These are phyloP conservation scores for Aethionema arabicum DNA, from an alignment of 345 rosid genomes.

Conservation along the genomic window DNA sequence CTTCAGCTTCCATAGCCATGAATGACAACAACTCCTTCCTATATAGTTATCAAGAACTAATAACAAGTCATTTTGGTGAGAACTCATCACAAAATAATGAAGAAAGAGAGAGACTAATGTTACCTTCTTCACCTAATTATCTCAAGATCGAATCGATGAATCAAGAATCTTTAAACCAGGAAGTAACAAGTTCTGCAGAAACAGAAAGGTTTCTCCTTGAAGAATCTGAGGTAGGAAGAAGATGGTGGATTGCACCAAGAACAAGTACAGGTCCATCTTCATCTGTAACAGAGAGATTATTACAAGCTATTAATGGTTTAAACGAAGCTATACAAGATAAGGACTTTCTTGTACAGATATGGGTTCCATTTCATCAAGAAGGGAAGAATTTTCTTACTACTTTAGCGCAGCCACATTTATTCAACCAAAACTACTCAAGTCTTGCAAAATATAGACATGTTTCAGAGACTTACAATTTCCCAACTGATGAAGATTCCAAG, in stretches of 20 bases:
- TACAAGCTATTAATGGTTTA: conserved; percentile 51
- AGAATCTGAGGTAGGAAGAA: conserved; percentile 49
- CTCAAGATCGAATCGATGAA: conserved; percentile 30
- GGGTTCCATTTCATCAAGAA: conserved; percentile 75
- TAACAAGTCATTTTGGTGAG: conserved; percentile 27
- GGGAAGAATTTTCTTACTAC: conserved; percentile 76
- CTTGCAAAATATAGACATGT: conserved; percentile 67
- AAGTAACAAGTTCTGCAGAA: conserved; percentile 34
- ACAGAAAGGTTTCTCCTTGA: conserved; percentile 37
- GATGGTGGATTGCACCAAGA: conserved; percentile 71
- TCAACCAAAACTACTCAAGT: conserved; percentile 51
- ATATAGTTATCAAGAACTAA: conserved; percentile 10
- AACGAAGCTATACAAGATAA: conserved; percentile 51
- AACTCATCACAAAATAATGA: conserved; percentile 37
- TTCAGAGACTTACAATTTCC: conserved; percentile 64
- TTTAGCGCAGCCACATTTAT: conserved; percentile 62
- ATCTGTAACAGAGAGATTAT: conserved; percentile 57
- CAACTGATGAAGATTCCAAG: conserved; percentile 64
- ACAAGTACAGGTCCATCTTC: conserved; percentile 37
- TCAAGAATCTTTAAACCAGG: conserved; percentile 23
- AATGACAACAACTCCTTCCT: conserved; percentile 35
- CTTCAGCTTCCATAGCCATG: conserved; percentile 35
- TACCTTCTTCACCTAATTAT: conserved; percentile 23
- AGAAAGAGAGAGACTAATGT: conserved; percentile 27
- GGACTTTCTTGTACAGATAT: conserved; percentile 73